These are phyloP conservation scores for Ascochyta rabiei DNA, from an alignment of 2,329 filamentous ascomycete species.

Conservation along the genomic window DNA sequence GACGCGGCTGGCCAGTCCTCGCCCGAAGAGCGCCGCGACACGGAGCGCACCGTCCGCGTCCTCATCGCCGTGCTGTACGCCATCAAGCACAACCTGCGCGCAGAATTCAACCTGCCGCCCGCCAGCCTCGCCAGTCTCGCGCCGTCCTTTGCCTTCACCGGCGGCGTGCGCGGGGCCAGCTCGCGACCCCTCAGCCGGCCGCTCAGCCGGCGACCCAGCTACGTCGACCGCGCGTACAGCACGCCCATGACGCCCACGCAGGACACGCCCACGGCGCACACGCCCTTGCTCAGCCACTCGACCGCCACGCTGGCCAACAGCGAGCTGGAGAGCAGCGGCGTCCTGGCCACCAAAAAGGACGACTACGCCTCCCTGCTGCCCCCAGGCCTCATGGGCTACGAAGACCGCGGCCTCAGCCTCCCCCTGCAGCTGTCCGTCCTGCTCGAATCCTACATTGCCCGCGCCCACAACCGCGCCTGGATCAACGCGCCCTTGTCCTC, in stretches of 20 bases:
- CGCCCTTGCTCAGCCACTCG: conserved; percentile 28
- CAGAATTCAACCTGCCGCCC: conserved; percentile 61
- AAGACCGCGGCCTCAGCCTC: conserved; percentile 64
- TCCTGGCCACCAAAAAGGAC: conserved; percentile 44
- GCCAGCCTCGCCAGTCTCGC: conserved; percentile 33
- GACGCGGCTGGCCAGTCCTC: conserved; percentile 28
- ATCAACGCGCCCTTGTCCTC: conserved; percentile 65
- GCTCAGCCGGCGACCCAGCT: conserved; percentile 32
- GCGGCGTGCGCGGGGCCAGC: conserved; percentile 17
- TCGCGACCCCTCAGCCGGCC: conserved; percentile 21
- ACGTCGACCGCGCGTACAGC: conserved; percentile 26
- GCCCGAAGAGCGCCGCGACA: conserved; percentile 58
- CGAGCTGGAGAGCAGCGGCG: conserved; percentile 35
- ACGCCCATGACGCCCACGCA: conserved; percentile 13
- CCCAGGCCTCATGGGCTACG: conserved; percentile 56
- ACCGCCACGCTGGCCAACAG: conserved; percentile 23
- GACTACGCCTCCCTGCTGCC: conserved; percentile 61
- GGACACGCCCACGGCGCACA: conserved; percentile 15
- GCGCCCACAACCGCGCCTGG: conserved; percentile 62
- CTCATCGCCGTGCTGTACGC: conserved; percentile 67
- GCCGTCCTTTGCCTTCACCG: conserved; percentile 12
- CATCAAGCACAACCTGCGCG: conserved; percentile 67
- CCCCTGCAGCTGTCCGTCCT: conserved; percentile 67
- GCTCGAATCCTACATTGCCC: conserved; percentile 65
- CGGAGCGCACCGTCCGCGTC: conserved; percentile 64